These are phyloP conservation scores for Penicillium sp. DNA, from an alignment of 2,329 filamentous ascomycete genomes.

Conservation along the genomic window DNA sequence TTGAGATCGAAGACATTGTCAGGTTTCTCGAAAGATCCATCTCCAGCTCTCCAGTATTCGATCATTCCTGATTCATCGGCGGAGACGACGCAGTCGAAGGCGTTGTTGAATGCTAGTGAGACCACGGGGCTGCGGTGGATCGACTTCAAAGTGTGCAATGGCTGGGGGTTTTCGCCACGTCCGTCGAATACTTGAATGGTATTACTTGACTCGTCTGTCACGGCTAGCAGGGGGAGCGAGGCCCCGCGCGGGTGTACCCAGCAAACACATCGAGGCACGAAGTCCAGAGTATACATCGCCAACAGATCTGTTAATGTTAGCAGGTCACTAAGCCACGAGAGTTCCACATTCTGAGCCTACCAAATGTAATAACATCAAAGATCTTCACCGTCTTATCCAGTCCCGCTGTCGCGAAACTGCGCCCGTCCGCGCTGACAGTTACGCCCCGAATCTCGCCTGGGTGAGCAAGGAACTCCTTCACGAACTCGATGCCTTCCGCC, in stretches of 20 bases:
- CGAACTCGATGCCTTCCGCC: constrained; percentile 86
- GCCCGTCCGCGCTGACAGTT: constrained; percentile 82
- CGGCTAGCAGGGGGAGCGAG: constrained; percentile 80
- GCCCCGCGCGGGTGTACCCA: constrained; percentile 88
- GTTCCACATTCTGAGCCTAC: constrained; percentile 32
- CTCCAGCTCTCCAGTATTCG: constrained; percentile 84
- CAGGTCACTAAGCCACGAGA: background rate
- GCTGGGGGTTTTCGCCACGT: constrained; percentile 71
- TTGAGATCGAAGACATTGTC: constrained; percentile 90
- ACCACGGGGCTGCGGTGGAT: constrained; percentile 81
- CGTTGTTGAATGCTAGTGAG: constrained; percentile 84
- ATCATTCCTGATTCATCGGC: constrained; percentile 89
- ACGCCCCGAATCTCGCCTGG: constrained; percentile 78
- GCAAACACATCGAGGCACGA: constrained; percentile 74
- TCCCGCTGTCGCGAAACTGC: constrained; percentile 89
- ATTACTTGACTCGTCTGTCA: constrained; percentile 71
- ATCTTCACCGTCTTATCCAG: constrained; percentile 49
- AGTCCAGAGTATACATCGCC: constrained; percentile 75
- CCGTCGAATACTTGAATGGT: constrained; percentile 84
- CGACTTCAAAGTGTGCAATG: constrained; percentile 72
- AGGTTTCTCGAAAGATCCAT: constrained; percentile 80
- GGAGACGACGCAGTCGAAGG: constrained; percentile 86
- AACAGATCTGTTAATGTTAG: constrained; percentile 60
- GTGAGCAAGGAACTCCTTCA: constrained; percentile 96
- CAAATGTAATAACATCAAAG: constrained; percentile 74